A percentile compares a stretch with the other conserved stretches of the same genome.
Evolutionary conservation across 2,329 filamentous ascomycete species (phyloP).

Genomic region (Ophiocordyceps camponoti-leonardi): DNA sequence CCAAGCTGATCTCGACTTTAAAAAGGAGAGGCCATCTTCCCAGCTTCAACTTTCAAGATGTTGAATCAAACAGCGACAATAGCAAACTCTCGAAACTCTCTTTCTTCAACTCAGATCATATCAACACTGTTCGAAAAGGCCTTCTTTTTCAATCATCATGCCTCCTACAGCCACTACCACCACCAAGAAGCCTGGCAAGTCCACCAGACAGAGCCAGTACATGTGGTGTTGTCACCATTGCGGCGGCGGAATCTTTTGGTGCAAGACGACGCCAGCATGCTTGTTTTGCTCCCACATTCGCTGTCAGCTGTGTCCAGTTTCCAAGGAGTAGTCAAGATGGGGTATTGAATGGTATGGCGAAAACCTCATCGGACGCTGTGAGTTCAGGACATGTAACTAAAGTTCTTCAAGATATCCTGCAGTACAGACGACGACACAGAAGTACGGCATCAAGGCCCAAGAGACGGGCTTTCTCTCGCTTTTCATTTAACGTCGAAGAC

Average conservation of each 20-base stretch:
- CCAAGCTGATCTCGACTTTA: neutral
- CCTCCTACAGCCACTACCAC: neutral
- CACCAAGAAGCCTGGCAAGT: neutral
- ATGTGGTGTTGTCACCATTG: constrained; percentile 4
- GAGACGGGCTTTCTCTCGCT: too few species aligned
- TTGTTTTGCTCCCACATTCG: constrained; percentile 1
- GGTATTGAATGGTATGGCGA: neutral
- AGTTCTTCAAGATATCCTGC: neutral
- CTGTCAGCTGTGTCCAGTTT: neutral
- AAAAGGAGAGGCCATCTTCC: neutral
- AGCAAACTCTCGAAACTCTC: too few species aligned
- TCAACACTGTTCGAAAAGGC: neutral
- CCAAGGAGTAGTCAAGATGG: neutral
- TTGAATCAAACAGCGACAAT: neutral
- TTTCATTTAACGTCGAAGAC: too few species aligned
- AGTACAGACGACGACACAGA: neutral
- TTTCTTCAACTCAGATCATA: neutral
- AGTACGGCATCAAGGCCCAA: neutral
- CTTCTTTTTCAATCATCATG: neutral
- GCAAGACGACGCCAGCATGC: constrained; percentile 3
- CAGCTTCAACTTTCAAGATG: neutral
- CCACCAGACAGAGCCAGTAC: neutral
- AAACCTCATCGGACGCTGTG: neutral
- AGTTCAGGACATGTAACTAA: neutral
- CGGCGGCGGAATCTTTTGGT: constrained; percentile 2